Conservation (phyloP, 2,329 filamentous ascomycete species). For the Hypoxylon sp. region DNA sequence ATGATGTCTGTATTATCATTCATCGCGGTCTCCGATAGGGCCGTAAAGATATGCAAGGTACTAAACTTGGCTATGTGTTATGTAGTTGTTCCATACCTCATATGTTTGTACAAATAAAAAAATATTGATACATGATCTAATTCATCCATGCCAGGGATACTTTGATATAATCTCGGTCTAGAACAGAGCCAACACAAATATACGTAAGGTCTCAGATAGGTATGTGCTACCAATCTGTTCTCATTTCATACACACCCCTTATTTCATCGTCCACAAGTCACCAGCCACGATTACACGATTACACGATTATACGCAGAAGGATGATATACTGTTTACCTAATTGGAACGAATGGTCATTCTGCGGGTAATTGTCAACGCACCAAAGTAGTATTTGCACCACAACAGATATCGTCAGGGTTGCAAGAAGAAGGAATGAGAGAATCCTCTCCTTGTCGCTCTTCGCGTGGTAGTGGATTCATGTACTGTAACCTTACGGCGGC, state of each 20-base stretch:
- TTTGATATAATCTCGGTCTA: constrained; percentile 38
- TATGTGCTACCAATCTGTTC: constrained; percentile 21
- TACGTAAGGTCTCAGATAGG: constrained; percentile 35
- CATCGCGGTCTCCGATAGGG: constrained; percentile 24
- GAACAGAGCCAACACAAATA: constrained; percentile 35
- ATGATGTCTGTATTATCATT: constrained; percentile 12
- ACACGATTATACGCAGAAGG: constrained; percentile 39
- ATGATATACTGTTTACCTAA: constrained; percentile 35
- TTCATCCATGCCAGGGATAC: constrained; percentile 42
- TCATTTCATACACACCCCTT: constrained; percentile 25
- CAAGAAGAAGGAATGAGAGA: constrained; percentile 16
- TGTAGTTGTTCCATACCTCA: constrained; percentile 31
- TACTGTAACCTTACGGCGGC: constrained; percentile 37
- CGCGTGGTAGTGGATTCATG: constrained; percentile 47
- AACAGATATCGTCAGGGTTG: constrained; percentile 21
- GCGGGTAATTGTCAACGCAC: constrained; percentile 12
- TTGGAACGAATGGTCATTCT: constrained; percentile 33
- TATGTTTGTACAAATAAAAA: constrained; percentile 26
- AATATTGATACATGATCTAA: constrained; percentile 38
- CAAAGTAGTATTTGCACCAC: constrained; percentile 14
- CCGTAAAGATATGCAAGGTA: constrained; percentile 29
- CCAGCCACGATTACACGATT: constrained; percentile 44
- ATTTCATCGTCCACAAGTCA: constrained; percentile 22
- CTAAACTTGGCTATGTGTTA: constrained; percentile 25
- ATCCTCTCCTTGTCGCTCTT: constrained; percentile 37